Base-by-base conservation (phyloP, 2,329 filamentous ascomycete species). In the Colletotrichum simmondsii region DNA sequence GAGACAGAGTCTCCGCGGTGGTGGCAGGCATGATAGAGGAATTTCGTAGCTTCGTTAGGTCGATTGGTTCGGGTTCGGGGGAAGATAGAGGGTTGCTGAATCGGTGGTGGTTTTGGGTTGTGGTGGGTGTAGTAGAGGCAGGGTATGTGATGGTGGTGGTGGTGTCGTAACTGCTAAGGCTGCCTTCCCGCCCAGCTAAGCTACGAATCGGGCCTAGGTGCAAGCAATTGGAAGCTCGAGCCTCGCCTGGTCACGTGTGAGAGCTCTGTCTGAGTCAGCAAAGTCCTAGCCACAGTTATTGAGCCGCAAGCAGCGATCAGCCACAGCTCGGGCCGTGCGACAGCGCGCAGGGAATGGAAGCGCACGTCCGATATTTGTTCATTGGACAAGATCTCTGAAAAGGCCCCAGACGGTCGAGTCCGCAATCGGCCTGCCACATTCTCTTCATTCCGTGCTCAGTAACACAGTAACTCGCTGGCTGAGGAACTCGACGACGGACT, bases 1-100 rank as follows among this genome's bases (percentile, higher is more conserved):
- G 93, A 78, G 94, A 97, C 83, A 98, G 92, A 77, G 96, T 97
- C 88, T 98, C 96, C 84, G 95, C 95, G 82, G 96, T 98, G 77
- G 96, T 98, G 84, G 96, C 92, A 85, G 95, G 96, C 96, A 98
- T 98, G 83, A 81, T 91, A 75, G 65, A 65, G 65, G 65, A 68
- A 32, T 70, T 60, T 37, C 65, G 42, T 63, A 73, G 63, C 54
- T 77, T 73, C 66, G 61, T 58, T 67, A 57, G 49, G 73, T 70
- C 61, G 62, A 71, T 75, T 70, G 75, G 65, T 56, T 60, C 65
- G 32, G 54, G 56, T 58, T 72, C 66, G 64, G 52, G 60, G 26
- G 53, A 65, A 54, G 70, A 57, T 70, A 58, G 60, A 61, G 58
- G 65, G 32, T 58, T 69, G 67, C 42, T 42, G 64, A 58, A 57